Evolutionary conservation across 768 basidiomycete species (phyloP), one percentile per base, ranked within the genome.

Genomic region (Macrolepiota fuliginosa): DNA sequence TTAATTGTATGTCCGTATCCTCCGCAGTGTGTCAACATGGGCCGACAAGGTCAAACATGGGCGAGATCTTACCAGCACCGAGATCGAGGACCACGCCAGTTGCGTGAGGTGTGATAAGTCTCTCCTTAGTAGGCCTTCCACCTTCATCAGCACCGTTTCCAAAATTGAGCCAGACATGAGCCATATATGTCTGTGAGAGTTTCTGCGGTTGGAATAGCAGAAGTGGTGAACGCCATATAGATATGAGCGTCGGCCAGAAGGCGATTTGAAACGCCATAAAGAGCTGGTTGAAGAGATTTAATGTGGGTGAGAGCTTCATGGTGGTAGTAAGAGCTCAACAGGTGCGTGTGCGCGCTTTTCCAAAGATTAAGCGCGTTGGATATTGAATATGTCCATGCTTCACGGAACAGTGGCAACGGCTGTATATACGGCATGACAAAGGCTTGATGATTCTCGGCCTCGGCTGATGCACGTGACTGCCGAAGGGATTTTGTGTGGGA

Each of bases 31-130:
- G 7, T 24, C 53, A 42, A 42, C 19, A 47, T 35, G 10, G 27
- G 24, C n/a, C 39, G 27, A 22, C n/a, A 15, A 5, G 9, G 9
- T 19, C 0, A 27, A 10, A 22, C 11, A 58, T 58, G 15, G 0
- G 22, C 2, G 19, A 11, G 22, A 3, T 56, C 76, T 56, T 61
- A 86, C 88, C 88, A 67, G 88, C 87, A 2, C 89, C 89, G 17
- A 90, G 60, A 61, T 91, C 90, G 24, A 91, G 77, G 0, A 91
- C 85, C 2, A 82, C 74, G 1, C 89, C 89, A 7, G 72, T 63
- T 1, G 89, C 87, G 58, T 86, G 71, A 2, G 77, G 74, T 1
- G 80, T 79, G 53, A 90, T 81, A 52, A 91, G 77, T 0, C 54
- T 56, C 1, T 71, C 60, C 69, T 89, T 89, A 1, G 76, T 65